phyloP scores from a whole-genome alignment of 1,284 basidiomycete species.

The Stereum hirsutum region DNA sequence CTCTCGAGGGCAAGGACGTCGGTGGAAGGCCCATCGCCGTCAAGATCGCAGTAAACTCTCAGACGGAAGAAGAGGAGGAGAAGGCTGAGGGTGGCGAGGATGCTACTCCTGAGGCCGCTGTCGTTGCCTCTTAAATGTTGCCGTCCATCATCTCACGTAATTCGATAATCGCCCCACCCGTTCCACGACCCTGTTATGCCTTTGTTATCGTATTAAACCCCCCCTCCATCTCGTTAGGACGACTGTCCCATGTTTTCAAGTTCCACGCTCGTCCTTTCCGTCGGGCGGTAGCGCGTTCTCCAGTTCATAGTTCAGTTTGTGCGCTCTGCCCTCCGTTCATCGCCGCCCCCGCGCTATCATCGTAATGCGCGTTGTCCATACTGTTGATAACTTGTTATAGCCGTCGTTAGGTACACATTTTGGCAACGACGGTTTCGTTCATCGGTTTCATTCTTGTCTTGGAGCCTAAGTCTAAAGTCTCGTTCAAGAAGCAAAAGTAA shows the following conservation, averaged over 20 bases:
- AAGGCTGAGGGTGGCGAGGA: constrained; percentile 16
- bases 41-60: constrained; percentile 76
- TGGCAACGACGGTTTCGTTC: no score
- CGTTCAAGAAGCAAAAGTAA: no score
- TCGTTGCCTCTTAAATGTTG: constrained; percentile 21
- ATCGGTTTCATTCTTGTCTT: no score
- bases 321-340: no score
- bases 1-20: constrained; percentile 76
- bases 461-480: no score
- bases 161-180: constrained; percentile 3
- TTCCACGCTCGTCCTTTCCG: constrained; percentile 6
- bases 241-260: constrained; percentile 5
- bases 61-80: constrained; percentile 23
- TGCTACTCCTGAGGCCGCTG: constrained; percentile 19
- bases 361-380: no score
- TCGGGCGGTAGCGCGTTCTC: constrained; percentile 11
- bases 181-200: constrained; percentile 11
- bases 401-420: no score
- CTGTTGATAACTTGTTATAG: no score
- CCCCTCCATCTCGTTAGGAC: neutral
- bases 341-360: no score
- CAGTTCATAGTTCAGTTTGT: constrained; percentile 9
- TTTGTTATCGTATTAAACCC: constrained; percentile 5
- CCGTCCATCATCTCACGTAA: constrained; percentile 5
- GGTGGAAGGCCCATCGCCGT: constrained; percentile 76